These are phyloP conservation scores for Fomes fomentarius DNA, from an alignment of 1,284 basidiomycete genomes.

Conservation along the genomic window DNA sequence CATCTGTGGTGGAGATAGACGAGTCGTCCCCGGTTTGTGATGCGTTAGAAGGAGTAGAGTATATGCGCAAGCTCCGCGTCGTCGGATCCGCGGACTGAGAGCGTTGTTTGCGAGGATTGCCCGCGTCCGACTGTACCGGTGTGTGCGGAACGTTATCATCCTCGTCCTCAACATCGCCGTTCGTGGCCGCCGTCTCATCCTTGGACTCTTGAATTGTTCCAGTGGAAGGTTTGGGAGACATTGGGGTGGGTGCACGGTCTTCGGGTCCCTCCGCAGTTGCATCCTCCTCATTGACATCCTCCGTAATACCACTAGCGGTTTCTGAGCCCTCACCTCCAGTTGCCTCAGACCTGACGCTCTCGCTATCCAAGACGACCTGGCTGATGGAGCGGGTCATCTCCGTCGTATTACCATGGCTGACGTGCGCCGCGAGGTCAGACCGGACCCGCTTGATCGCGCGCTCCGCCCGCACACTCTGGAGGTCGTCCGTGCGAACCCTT, in stretches of 20 bases:
- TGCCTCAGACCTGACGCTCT: constrained; percentile 22
- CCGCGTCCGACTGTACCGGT: constrained; percentile 39
- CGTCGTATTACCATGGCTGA: constrained; percentile 35
- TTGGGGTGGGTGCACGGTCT: constrained; percentile 30
- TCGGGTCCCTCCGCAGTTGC: constrained; percentile 21
- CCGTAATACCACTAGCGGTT: constrained; percentile 13
- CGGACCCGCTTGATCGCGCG: constrained; percentile 86
- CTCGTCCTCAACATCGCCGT: constrained; percentile 29
- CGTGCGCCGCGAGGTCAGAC: constrained; percentile 80
- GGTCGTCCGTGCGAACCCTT: constrained; percentile 80
- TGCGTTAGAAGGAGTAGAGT: constrained; percentile 45
- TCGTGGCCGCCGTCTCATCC: neutral
- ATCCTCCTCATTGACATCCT: constrained; percentile 18
- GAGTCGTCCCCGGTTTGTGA: constrained; percentile 61
- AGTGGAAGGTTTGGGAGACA: constrained; percentile 28
- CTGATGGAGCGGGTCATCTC: constrained; percentile 34
- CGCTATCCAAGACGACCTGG: constrained; percentile 33
- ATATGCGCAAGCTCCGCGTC: constrained; percentile 57
- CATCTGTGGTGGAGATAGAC: constrained; percentile 59
- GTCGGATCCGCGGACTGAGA: constrained; percentile 79
- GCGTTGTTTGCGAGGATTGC: constrained; percentile 45
- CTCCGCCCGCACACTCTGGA: constrained; percentile 85
- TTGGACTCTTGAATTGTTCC: constrained; percentile 6
- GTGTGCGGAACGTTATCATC: constrained; percentile 37
- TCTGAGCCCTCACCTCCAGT: constrained; percentile 30